A percentile compares a stretch with the other conserved stretches of the same genome.
Conservation (phyloP, 768 basidiomycete genomes). For the Tulasnella sp. region DNA sequence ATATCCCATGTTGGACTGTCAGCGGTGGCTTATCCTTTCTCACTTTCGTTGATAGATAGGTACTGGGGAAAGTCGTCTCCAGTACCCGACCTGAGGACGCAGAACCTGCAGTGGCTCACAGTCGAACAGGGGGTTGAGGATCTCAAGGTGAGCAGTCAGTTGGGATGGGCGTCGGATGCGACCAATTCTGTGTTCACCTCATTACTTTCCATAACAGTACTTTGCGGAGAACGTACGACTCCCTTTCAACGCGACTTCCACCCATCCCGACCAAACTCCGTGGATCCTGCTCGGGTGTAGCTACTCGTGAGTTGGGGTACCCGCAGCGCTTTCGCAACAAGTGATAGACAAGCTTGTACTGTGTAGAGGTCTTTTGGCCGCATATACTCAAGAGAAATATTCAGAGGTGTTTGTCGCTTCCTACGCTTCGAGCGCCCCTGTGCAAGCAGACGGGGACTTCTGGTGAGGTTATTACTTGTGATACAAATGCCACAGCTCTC, state of each 20-base stretch:
- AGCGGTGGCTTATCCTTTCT: not conserved
- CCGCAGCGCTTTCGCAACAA: too few relatives aligned
- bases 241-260: not conserved
- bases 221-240: slow-evolving; percentile 28
- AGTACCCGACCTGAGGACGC: not conserved
- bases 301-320: not conserved
- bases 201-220: not conserved
- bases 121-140: slow-evolving; percentile 12
- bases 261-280: not conserved
- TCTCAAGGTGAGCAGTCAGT: not conserved
- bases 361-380: not conserved
- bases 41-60: not conserved
- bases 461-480: not conserved
- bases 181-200: too few relatives aligned
- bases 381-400: slow-evolving; percentile 13
- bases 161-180: not conserved
- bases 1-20: too few relatives aligned
- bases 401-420: slow-evolving; percentile 19
- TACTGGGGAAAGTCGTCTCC: slow-evolving; percentile 20
- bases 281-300: not conserved
- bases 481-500: too few relatives aligned
- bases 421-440: slow-evolving; percentile 18
- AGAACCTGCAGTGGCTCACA: not conserved
- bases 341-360: too few relatives aligned
- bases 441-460: slow-evolving; percentile 24